Percentiles rank a stretch among this genome's conserved stretches.
These are phyloP conservation scores for Cladosporium austrohemisphaericum DNA, from an alignment of 2,329 filamentous ascomycete genomes.

Conservation along the genomic window DNA sequence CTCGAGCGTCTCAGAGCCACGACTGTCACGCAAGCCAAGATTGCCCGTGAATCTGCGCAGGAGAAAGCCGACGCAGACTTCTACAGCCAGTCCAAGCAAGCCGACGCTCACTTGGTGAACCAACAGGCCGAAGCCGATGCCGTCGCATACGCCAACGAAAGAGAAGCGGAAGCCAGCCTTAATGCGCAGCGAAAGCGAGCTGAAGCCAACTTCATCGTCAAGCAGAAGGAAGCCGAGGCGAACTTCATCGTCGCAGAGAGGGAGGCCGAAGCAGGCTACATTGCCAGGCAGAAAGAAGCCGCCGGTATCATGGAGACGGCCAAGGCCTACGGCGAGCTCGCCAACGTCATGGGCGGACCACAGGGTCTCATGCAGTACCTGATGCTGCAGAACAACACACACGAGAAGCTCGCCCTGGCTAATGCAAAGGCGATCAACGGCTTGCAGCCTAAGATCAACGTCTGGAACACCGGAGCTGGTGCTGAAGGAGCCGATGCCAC, in stretches of 20 bases:
- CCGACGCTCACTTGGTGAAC: constrained; percentile 54
- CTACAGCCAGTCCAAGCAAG: constrained; percentile 49
- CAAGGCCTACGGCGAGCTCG: constrained; percentile 70
- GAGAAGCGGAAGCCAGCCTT: constrained; percentile 38
- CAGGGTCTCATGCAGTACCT: constrained; percentile 75
- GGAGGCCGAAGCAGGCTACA: constrained; percentile 58
- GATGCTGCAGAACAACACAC: constrained; percentile 82
- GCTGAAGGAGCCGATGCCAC: constrained; percentile 53
- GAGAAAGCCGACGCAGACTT: constrained; percentile 60
- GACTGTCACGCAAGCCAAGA: constrained; percentile 74
- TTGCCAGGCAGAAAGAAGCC: constrained; percentile 66
- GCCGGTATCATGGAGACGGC: constrained; percentile 75
- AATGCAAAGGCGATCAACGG: constrained; percentile 74
- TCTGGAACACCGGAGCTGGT: constrained; percentile 74
- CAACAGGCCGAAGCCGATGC: constrained; percentile 59
- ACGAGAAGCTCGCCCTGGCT: constrained; percentile 70
- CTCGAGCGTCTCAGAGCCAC: constrained; percentile 73
- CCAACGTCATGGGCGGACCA: constrained; percentile 71
- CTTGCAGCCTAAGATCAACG: constrained; percentile 81
- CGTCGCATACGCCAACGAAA: constrained; percentile 38
- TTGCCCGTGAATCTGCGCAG: constrained; percentile 64
- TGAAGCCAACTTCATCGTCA: constrained; percentile 40
- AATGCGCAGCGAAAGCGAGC: too few relatives aligned
- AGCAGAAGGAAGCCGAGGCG: constrained; percentile 40
- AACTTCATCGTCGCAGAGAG: constrained; percentile 43